These are phyloP conservation scores for Aspergillus luchuensis DNA, from an alignment of 2,329 filamentous ascomycete genomes.

Conservation along the genomic window DNA sequence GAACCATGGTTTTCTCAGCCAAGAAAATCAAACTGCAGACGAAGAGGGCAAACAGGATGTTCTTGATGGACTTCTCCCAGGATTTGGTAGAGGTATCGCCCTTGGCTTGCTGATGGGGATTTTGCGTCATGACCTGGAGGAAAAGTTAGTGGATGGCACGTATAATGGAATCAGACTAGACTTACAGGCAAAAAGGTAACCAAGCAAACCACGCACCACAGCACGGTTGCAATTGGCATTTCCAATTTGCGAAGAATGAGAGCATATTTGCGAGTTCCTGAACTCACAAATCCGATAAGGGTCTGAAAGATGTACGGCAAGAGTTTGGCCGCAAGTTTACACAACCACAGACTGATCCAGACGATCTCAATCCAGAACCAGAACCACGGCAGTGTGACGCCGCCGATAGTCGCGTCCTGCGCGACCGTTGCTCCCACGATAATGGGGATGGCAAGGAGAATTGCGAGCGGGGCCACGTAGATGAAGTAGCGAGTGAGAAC, in stretches of 20 bases:
- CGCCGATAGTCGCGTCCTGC: slow-evolving; percentile 53
- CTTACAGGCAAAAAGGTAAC: slow-evolving; percentile 60
- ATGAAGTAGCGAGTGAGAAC: slow-evolving; percentile 65
- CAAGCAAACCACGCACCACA: slow-evolving; percentile 62
- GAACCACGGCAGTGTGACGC: slow-evolving; percentile 61
- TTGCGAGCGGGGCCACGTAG: slow-evolving; percentile 61
- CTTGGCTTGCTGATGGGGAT: slow-evolving; percentile 37
- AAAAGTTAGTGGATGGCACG: background rate
- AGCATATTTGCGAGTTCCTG: slow-evolving; percentile 65
- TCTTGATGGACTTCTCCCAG: slow-evolving; percentile 60
- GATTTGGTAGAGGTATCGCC: slow-evolving; percentile 37
- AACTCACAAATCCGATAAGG: slow-evolving; percentile 64
- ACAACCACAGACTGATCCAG: slow-evolving; percentile 65
- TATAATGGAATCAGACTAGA: background rate
- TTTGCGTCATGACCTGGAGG: slow-evolving; percentile 46
- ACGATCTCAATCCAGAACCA: slow-evolving; percentile 67
- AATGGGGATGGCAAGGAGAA: slow-evolving; percentile 64
- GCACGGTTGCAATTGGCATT: slow-evolving; percentile 61
- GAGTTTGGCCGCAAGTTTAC: slow-evolving; percentile 61
- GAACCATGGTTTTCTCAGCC: slow-evolving; percentile 61
- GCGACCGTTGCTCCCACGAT: slow-evolving; percentile 60
- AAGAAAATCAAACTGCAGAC: slow-evolving; percentile 60
- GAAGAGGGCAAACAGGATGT: slow-evolving; percentile 60
- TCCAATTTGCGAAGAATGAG: slow-evolving; percentile 60
- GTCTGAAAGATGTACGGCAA: slow-evolving; percentile 63